Evolutionary conservation across 2,329 filamentous ascomycete species (phyloP), one percentile per base, ranked within the genome.

Genomic region (Thielaviopsis ethacetica): DNA sequence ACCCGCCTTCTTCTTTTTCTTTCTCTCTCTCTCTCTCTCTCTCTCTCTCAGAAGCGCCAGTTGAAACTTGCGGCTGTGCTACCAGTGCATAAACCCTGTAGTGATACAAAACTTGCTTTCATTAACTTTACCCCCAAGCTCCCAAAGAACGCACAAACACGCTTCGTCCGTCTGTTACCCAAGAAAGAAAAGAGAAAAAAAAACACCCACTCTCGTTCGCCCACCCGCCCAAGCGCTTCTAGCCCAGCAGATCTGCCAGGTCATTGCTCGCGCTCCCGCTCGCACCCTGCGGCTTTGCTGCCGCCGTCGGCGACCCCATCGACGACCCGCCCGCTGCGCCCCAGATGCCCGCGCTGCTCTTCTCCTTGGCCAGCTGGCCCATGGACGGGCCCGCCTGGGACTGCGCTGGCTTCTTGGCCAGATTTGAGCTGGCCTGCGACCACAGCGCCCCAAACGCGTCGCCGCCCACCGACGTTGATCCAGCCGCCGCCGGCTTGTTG

Each of bases 341-440:
- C 90, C 94, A 98, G 63, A 98, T 88, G 7, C 91, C 90, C 17
- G 91, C 90, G 65, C 84, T 90, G 61, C 90, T 93, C 78, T 97
- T 96, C 72, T 96, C 90, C 76, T 96, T 96, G n/a, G 91, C 91
- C 71, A 98, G 82, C 70, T 95, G 91, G 30, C 90, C 91, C 73
- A 98, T 80, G 59, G 91, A 91, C 56, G 89, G 84, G 0, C 85
- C 86, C 0, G 85, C 85, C 58, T 77, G 74, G 10, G 74, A 76
- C 13, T 78, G 75, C 1, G 83, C 79, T 62, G 72, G 76, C 1
- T 78, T 72, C 73, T 93, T 94, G 75, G 90, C 90, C 63, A 90
- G 79, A 53, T 84, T 83, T 12, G 79, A 79, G 63, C 83, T 88
- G 27, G 84, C 84, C 63, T 81, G 83, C 61, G 85, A 85, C 82